These are phyloP conservation scores for Ustilago sp. DNA, from an alignment of 1,284 basidiomycete genomes.

Conservation along the genomic window DNA sequence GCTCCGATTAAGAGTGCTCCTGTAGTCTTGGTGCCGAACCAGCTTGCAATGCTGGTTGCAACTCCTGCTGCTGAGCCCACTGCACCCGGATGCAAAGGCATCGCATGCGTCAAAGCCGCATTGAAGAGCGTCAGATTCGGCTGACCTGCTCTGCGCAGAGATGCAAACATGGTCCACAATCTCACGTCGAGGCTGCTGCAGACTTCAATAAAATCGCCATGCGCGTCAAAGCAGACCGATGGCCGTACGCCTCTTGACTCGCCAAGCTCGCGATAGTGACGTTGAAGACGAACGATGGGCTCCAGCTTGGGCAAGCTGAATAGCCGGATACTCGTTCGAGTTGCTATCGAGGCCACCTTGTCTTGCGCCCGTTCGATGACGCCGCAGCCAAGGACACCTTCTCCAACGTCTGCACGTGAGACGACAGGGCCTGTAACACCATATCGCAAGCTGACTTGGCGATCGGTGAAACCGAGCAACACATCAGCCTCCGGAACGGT, in stretches of 20 bases:
- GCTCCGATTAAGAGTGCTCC: conserved; percentile 51
- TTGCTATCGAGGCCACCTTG: conserved; percentile 52
- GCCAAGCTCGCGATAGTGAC: conserved; percentile 53
- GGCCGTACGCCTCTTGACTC: conserved; percentile 35
- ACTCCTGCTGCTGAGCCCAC: conserved; percentile 54
- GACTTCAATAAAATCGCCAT: conserved; percentile 64
- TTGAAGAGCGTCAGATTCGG: conserved; percentile 54
- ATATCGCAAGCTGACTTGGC: conserved; percentile 31
- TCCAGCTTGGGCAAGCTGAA: conserved; percentile 59
- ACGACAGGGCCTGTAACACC: conserved; percentile 57
- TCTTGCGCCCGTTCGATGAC: conserved; percentile 51
- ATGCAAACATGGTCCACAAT: conserved; percentile 61
- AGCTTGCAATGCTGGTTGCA: conserved; percentile 55
- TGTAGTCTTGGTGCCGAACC: conserved; percentile 57
- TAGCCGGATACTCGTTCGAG: conserved; percentile 52
- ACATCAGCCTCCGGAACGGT: conserved; percentile 36
- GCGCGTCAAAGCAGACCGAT: conserved; percentile 44
- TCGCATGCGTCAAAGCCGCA: conserved; percentile 19
- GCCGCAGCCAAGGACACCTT: conserved; percentile 47
- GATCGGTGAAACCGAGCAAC: conserved; percentile 43
- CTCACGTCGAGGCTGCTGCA: conserved; percentile 60
- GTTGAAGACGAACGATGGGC: conserved; percentile 53
- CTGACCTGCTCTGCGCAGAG: conserved; percentile 51
- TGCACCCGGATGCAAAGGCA: conserved; percentile 58
- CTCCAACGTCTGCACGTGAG: conserved; percentile 50